These are phyloP conservation scores for Phytophthora nicotianae DNA, from an alignment of 352 stramenopile species.

Conservation along the genomic window DNA sequence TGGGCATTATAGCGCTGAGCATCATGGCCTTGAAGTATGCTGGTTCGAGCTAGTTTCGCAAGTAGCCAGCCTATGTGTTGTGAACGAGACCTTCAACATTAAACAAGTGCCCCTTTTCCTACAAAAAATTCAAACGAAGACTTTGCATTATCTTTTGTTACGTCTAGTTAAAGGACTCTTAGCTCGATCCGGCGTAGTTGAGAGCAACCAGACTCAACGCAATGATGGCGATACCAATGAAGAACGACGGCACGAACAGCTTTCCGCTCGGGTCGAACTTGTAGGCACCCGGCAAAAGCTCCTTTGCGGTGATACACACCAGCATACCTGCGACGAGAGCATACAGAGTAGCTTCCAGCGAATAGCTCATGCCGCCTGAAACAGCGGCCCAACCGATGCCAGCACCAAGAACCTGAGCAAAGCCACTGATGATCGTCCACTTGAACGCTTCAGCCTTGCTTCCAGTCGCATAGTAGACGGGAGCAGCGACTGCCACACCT, in stretches of 20 bases:
- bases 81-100: too few species aligned
- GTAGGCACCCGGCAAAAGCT: constrained; percentile 92
- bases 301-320: constrained; percentile 91
- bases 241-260: constrained; percentile 86
- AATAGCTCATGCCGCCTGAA: constrained; percentile 57
- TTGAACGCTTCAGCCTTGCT: constrained; percentile 92
- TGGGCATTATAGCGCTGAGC: constrained; percentile 91
- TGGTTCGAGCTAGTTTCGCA: constrained; percentile 36
- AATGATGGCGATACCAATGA: constrained; percentile 90
- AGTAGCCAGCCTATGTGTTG: too few species aligned
- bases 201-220: constrained; percentile 90
- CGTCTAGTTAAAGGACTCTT: too few species aligned
- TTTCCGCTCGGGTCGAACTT: constrained; percentile 89
- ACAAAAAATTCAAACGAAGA: too few species aligned
- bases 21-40: constrained; percentile 87
- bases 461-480: constrained; percentile 97
- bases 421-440: constrained; percentile 89
- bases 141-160: too few species aligned
- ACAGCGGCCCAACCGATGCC: constrained; percentile 68
- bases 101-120: too few species aligned
- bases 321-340: constrained; percentile 93
- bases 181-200: constrained; percentile 66
- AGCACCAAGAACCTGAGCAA: constrained; percentile 93
- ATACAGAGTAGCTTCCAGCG: constrained; percentile 91
- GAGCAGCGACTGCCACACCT: constrained; percentile 94